phyloP scores from a whole-genome alignment of 352 stramenopile genomes.

The Aphanomyces euteiches region DNA sequence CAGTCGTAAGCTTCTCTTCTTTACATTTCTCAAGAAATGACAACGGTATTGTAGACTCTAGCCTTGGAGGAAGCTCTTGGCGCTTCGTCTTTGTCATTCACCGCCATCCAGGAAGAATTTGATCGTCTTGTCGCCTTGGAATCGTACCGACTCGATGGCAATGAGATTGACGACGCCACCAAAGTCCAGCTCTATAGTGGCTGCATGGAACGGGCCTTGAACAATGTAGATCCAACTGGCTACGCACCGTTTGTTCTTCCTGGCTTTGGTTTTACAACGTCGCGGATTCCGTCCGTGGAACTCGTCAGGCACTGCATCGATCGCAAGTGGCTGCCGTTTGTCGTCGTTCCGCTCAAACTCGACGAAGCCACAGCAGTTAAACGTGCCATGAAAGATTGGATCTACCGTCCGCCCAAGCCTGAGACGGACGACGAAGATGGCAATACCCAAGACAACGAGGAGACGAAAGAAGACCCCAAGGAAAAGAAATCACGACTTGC shows the following conservation, averaged over 20 bases:
- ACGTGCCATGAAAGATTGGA: neutral
- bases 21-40: neutral
- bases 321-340: constrained; percentile 5
- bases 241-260: neutral
- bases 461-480: neutral
- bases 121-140: neutral
- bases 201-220: neutral
- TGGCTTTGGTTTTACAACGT: neutral
- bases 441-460: constrained; percentile 4
- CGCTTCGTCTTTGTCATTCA: neutral
- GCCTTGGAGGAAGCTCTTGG: neutral
- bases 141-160: neutral
- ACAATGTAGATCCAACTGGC: neutral
- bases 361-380: neutral
- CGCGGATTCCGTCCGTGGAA: neutral
- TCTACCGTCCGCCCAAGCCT: neutral
- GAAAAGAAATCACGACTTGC: neutral
- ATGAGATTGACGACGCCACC: constrained; percentile 9
- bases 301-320: constrained; percentile 2
- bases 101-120: neutral
- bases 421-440: neutral
- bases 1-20: neutral
- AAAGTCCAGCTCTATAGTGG: neutral
- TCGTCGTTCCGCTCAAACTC: constrained; percentile 5
- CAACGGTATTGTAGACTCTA: neutral